These are phyloP conservation scores for Suillus subaureus DNA, from an alignment of 768 basidiomycete genomes.

Conservation along the genomic window DNA sequence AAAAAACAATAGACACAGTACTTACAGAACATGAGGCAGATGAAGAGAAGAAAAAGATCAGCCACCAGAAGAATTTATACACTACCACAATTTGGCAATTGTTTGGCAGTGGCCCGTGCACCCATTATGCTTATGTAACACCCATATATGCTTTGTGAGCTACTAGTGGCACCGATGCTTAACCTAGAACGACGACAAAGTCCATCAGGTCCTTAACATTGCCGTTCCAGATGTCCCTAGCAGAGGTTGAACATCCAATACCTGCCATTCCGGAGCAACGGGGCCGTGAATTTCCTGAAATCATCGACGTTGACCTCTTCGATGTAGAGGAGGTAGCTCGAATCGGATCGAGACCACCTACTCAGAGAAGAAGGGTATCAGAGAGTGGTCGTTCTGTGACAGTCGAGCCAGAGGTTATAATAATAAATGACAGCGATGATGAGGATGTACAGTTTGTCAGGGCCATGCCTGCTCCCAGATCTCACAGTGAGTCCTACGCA, in stretches of 20 bases:
- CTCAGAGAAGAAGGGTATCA: conserved; percentile 28
- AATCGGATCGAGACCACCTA: conserved; percentile 24
- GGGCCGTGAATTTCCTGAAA: conserved; percentile 25
- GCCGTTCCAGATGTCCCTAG: conserved; percentile 22
- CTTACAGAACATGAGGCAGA: conserved; percentile 18
- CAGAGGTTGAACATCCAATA: conserved; percentile 14
- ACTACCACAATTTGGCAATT: conserved; percentile 23
- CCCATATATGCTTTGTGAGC: conserved; percentile 11
- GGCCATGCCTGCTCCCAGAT: conserved; percentile 22
- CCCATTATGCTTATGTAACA: conserved; percentile 26
- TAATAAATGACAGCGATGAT: conserved; percentile 45
- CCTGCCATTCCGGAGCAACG: conserved; percentile 17
- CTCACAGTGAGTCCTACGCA: conserved; percentile 19
- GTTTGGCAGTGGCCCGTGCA: conserved; percentile 37
- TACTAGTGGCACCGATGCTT: neutral
- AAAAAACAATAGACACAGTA: neutral
- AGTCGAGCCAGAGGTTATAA: conserved; percentile 29
- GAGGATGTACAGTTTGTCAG: conserved; percentile 35
- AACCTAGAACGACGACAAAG: conserved; percentile 22
- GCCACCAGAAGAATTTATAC: conserved; percentile 27
- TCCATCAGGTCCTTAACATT: conserved; percentile 9
- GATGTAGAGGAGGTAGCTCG: conserved; percentile 37
- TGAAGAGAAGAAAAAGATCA: neutral
- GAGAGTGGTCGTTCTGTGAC: conserved; percentile 23
- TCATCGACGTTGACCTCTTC: conserved; percentile 49